Evolutionary conservation across 2,329 filamentous ascomycete species (phyloP), one percentile per base, ranked within the genome.

Genomic region (Ophiosphaerella korrae): DNA sequence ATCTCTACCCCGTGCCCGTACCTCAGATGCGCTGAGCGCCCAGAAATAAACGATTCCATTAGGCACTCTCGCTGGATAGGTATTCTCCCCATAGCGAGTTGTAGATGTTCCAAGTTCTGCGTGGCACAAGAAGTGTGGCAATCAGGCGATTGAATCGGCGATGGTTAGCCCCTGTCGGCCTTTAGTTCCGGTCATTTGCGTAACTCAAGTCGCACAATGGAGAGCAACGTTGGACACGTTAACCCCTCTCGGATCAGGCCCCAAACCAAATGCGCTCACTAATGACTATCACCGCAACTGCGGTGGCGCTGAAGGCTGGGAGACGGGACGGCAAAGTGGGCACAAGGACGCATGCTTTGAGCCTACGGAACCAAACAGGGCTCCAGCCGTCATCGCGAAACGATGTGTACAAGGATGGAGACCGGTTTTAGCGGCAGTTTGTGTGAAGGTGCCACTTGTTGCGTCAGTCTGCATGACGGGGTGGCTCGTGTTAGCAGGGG

Each of bases 391-490:
- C 38, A 35, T 52, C 44, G 38, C 55, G 40, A 54, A 47, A 46
- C 43, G 47, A 59, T 52, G 45, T 40, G 38, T 48, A 52, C 67
- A 63, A 53, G 68, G 67, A 65, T 71, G 46, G 45, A 48, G 58
- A 59, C 69, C 69, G 59, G 68, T 71, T 71, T 69, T 65, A 49
- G 54, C 29, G 50, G 52, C 52, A 58, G 48, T 43, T 55, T 52
- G 45, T 48, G 45, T 52, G 52, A 56, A 42, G 58, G 66, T 66
- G 62, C 62, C 64, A 70, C 64, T 36, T 21, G 56, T 72, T 73
- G 68, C 71, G 68, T 74, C 71, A 74, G 64, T 48, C 49, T 68
- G 70, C 71, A 72, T 67, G 48, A 56, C 41, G 50, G 26, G 60
- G 65, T 72, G 70, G 68, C 66, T 71, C 62, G 64, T 66, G 63